Evolutionary conservation across 164 flowering plant species (phyloP).

Genomic region (Berberis vulgaris): DNA sequence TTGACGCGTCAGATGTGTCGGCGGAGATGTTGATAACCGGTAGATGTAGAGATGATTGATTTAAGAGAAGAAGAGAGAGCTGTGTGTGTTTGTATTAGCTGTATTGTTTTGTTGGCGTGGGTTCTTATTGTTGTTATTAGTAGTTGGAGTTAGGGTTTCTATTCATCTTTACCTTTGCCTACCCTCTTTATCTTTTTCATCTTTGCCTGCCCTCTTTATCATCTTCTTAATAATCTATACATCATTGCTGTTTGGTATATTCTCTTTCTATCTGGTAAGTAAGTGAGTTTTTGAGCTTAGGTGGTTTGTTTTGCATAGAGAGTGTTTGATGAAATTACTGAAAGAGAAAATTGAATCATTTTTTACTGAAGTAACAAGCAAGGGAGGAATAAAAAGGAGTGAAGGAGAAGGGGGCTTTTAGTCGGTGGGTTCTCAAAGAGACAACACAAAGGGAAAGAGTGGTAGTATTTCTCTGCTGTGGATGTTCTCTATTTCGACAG

Average conservation of each 20-base stretch:
- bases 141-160: conserved; percentile 1
- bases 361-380: conserved; percentile 21
- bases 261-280: no score
- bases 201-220: no score
- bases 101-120: background rate
- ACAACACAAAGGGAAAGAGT: background rate
- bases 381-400: conserved; percentile 19
- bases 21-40: conserved; percentile 28
- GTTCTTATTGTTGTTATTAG: background rate
- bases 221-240: no score
- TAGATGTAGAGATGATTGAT: conserved; percentile 13
- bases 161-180: background rate
- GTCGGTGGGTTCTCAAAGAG: conserved; percentile 9
- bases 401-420: conserved; percentile 9
- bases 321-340: conserved; percentile 20
- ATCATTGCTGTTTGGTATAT: no score
- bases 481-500: conserved; percentile 2
- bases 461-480: conserved; percentile 8
- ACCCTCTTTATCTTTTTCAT: background rate
- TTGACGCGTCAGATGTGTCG: conserved; percentile 27
- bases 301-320: conserved; percentile 1
- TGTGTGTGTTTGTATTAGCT: conserved; percentile 5
- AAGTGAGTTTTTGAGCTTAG: background rate
- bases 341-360: conserved; percentile 4
- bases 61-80: conserved; percentile 5